phyloP scores from a whole-genome alignment of 2,329 filamentous ascomycete genomes.

The Corniculantispora saksenae region DNA sequence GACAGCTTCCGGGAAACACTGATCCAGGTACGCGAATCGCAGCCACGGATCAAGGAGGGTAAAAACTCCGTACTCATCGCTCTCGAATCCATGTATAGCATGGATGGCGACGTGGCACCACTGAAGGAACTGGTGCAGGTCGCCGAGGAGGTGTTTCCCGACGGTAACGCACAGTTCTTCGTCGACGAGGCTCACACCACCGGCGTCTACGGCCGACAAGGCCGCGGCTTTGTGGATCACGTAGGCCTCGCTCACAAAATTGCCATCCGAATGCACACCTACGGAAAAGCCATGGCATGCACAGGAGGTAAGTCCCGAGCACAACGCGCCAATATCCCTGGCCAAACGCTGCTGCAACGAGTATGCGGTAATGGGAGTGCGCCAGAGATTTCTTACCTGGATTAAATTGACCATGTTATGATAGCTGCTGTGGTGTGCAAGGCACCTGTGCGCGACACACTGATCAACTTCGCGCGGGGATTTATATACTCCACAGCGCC shows the following conservation, averaged over 20 bases:
- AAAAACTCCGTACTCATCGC: slow-evolving; percentile 36
- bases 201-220: slow-evolving; percentile 49
- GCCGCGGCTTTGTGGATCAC: slow-evolving; percentile 48
- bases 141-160: slow-evolving; percentile 31
- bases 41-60: slow-evolving; percentile 31
- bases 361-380: neutral
- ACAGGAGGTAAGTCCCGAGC: slow-evolving; percentile 30
- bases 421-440: slow-evolving; percentile 26
- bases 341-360: neutral
- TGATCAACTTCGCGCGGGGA: slow-evolving; percentile 26
- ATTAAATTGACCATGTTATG: neutral
- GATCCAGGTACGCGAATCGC: slow-evolving; percentile 27
- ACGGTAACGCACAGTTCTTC: slow-evolving; percentile 46
- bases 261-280: slow-evolving; percentile 51
- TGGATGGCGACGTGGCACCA: slow-evolving; percentile 45
- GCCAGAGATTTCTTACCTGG: neutral
- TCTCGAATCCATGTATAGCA: slow-evolving; percentile 44
- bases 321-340: neutral
- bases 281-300: slow-evolving; percentile 50
- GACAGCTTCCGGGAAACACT: slow-evolving; percentile 44
- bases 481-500: slow-evolving; percentile 26
- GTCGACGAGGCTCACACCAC: slow-evolving; percentile 58
- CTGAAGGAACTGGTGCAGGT: slow-evolving; percentile 36
- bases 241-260: slow-evolving; percentile 49
- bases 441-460: slow-evolving; percentile 21